Percentiles rank a stretch among this genome's conserved stretches.
phyloP scores from a whole-genome alignment of 2,329 filamentous ascomycete genomes.

The Stemphylium vesicarium region DNA sequence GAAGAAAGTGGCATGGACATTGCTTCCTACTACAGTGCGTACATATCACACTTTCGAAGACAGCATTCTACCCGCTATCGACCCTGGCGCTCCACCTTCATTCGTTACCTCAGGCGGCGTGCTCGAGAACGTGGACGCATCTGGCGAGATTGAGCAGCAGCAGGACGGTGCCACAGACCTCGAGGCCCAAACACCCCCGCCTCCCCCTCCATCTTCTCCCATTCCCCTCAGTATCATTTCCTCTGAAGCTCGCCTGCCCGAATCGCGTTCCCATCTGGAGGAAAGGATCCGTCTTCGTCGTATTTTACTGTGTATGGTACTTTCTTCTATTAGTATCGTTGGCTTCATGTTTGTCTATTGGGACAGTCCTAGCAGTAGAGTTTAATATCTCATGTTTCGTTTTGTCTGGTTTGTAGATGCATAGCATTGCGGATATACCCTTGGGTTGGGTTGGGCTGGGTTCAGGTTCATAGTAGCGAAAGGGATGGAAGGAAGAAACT shows the following conservation, averaged over 20 bases:
- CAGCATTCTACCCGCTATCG: background rate
- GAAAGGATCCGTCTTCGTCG: background rate
- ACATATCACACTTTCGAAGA: slow-evolving; percentile 6
- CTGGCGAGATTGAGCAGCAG: background rate
- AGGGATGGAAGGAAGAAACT: background rate
- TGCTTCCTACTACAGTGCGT: background rate
- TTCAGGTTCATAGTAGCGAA: background rate
- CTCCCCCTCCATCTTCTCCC: background rate
- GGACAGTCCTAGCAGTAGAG: slow-evolving; percentile 1
- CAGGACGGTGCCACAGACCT: slow-evolving; percentile 5
- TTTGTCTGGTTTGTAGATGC: slow-evolving; percentile 9
- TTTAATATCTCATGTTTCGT: background rate
- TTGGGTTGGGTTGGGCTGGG: slow-evolving; percentile 8
- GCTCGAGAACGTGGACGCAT: slow-evolving; percentile 2
- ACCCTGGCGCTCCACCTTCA: background rate
- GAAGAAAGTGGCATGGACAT: background rate
- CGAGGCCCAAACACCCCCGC: slow-evolving; percentile 1
- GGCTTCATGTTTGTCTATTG: slow-evolving; percentile 8
- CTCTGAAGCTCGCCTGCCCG: background rate
- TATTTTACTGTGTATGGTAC: background rate
- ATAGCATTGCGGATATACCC: slow-evolving; percentile 21
- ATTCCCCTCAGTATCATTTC: background rate
- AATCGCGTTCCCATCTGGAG: background rate
- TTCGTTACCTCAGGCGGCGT: background rate
- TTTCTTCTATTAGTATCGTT: slow-evolving; percentile 4